Conservation (phyloP, 129 eudicot species). For the Sambucus nigra region DNA sequence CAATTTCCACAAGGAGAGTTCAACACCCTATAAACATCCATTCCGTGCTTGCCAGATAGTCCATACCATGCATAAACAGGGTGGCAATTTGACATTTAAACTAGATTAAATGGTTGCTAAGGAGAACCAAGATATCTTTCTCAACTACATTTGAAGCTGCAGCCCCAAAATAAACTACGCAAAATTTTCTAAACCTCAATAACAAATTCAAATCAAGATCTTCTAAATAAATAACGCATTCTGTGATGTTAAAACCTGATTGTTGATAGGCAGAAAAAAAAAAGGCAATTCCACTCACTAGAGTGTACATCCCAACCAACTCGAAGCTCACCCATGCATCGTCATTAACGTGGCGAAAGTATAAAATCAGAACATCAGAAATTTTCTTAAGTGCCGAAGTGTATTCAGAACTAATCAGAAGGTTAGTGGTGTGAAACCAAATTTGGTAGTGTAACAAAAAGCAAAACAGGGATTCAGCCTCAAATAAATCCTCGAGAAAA, state of each 20-base stretch:
- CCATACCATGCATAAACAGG: too few relatives aligned
- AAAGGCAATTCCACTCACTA: neutral
- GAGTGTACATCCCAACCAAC: neutral
- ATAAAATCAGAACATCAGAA: too few relatives aligned
- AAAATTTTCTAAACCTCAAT: neutral
- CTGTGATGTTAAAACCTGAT: neutral
- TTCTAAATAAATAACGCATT: neutral
- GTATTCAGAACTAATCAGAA: neutral
- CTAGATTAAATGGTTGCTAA: neutral
- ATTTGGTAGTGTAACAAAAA: neutral
- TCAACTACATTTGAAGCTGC: neutral
- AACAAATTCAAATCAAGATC: neutral
- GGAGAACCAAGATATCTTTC: neutral
- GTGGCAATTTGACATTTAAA: too few relatives aligned
- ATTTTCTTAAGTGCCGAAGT: too few relatives aligned
- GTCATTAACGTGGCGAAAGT: too few relatives aligned
- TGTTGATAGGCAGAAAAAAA: neutral
- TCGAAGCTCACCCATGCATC: neutral
- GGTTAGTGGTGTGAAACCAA: neutral
- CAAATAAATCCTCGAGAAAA: neutral
- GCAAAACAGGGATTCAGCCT: neutral
- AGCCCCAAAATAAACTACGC: neutral
- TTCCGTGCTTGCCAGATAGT: too few relatives aligned
- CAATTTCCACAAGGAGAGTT: too few relatives aligned
- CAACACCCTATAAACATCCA: too few relatives aligned